phyloP scores from a whole-genome alignment of 352 stramenopile species.

The Phytophthora kernoviae region DNA sequence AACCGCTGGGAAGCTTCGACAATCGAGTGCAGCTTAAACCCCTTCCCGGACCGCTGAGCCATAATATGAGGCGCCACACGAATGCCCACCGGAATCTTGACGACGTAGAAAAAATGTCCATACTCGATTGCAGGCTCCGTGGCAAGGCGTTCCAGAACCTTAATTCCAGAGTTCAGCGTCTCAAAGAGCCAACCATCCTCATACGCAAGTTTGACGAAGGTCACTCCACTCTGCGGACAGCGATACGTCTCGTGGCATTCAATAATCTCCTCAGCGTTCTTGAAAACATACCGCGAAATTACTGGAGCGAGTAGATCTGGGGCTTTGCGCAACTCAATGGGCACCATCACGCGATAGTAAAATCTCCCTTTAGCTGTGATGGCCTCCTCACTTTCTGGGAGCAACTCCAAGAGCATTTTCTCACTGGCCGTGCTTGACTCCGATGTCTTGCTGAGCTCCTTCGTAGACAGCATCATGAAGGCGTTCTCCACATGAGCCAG shows the following conservation, averaged over 20 bases:
- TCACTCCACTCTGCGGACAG: constrained; percentile 74
- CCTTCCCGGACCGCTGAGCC: constrained; percentile 78
- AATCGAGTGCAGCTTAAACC: constrained; percentile 83
- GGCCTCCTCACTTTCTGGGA: constrained; percentile 42
- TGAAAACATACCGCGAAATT: constrained; percentile 69
- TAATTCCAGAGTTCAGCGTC: constrained; percentile 81
- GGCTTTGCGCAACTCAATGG: constrained; percentile 71
- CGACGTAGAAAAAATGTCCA: constrained; percentile 85
- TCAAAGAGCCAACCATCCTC: constrained; percentile 86
- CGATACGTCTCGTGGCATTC: constrained; percentile 71
- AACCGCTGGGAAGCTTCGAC: constrained; percentile 85
- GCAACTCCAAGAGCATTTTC: constrained; percentile 43
- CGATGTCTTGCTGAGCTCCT: constrained; percentile 32
- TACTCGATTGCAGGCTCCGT: constrained; percentile 69
- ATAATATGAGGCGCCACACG: constrained; percentile 85
- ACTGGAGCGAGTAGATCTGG: constrained; percentile 77
- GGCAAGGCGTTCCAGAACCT: constrained; percentile 69
- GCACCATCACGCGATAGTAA: constrained; percentile 80
- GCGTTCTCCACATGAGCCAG: constrained; percentile 72
- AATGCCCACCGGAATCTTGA: constrained; percentile 84
- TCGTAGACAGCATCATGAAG: constrained; percentile 70
- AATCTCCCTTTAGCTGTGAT: constrained; percentile 51
- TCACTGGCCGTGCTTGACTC: constrained; percentile 16
- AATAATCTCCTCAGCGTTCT: constrained; percentile 85
- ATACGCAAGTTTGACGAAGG: constrained; percentile 84